phyloP scores from a whole-genome alignment of 116 monocot genomes.

The Thalassia testudinum region DNA sequence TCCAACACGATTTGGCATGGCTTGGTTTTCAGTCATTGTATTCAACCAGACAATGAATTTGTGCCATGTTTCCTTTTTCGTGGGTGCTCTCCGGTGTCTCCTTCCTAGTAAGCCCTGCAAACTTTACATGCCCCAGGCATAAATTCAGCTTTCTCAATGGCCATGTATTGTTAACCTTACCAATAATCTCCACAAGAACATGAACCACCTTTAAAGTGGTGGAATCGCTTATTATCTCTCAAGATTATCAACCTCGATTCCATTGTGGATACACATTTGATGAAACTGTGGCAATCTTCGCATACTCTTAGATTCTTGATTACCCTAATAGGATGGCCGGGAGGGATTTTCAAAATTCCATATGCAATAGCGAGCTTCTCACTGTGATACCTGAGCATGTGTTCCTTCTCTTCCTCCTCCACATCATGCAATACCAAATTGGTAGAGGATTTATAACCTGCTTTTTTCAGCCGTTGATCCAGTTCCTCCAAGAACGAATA shows the following conservation, averaged over 20 bases:
- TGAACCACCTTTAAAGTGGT: conserved; percentile 59
- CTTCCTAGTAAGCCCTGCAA: too few relatives aligned
- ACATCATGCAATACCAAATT: conserved; percentile 77
- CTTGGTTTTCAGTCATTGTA: too few relatives aligned
- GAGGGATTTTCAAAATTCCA: conserved; percentile 49
- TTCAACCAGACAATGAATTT: too few relatives aligned
- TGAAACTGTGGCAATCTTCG: conserved; percentile 61
- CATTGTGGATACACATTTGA: conserved; percentile 52
- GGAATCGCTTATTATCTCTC: conserved; percentile 79
- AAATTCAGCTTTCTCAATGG: too few relatives aligned
- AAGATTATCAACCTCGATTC: conserved; percentile 62
- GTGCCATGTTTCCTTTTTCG: too few relatives aligned
- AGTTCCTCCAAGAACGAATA: conserved; percentile 51
- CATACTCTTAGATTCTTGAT: conserved; percentile 79
- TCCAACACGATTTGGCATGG: too few relatives aligned
- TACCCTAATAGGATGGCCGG: conserved; percentile 55
- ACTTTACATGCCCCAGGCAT: too few relatives aligned
- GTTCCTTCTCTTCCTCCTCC: conserved; percentile 86
- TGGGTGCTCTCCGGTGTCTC: too few relatives aligned
- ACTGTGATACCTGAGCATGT: conserved; percentile 77
- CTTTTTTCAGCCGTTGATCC: conserved; percentile 47
- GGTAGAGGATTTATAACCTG: conserved; percentile 52
- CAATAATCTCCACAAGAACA: conserved; percentile 58
- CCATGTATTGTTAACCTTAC: conserved; percentile 4
- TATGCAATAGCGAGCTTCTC: conserved; percentile 71